Conservation (phyloP, 2,329 filamentous ascomycete species). For the Pseudocercospora macadamiae region DNA sequence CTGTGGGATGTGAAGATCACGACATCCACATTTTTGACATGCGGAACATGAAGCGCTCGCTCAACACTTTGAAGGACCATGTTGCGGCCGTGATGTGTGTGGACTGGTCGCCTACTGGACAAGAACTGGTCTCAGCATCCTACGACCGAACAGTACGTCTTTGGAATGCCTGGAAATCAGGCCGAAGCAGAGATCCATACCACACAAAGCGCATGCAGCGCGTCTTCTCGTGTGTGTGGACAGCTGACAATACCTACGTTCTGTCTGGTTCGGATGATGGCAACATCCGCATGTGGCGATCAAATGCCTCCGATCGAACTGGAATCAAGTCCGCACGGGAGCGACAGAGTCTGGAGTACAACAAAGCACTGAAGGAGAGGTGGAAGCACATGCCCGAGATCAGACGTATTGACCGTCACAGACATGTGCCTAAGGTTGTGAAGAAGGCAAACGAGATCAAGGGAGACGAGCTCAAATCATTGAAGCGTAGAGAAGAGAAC, state of each 20-base stretch:
- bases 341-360: conserved; percentile 87
- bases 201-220: conserved; percentile 98
- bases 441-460: conserved; percentile 98
- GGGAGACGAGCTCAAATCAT: conserved; percentile 78
- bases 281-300: conserved; percentile 86
- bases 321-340: conserved; percentile 86
- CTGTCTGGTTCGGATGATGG: conserved; percentile 92
- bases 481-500: conserved; percentile 93
- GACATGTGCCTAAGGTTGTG: conserved; percentile 87
- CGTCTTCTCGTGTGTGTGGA: conserved; percentile 83
- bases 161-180: conserved; percentile 70
- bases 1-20: conserved; percentile 91
- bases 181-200: conserved; percentile 89
- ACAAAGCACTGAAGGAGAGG: conserved; percentile 77
- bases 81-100: conserved; percentile 95
- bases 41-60: conserved; percentile 81
- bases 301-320: conserved; percentile 78
- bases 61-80: conserved; percentile 89
- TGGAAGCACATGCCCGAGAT: conserved; percentile 98
- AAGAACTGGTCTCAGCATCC: conserved; percentile 87
- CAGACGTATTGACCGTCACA: conserved; percentile 82
- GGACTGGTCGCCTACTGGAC: conserved; percentile 90
- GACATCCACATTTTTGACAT: conserved; percentile 94
- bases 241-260: conserved; percentile 86
- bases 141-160: conserved; percentile 87